phyloP scores from a whole-genome alignment of 768 basidiomycete genomes.

The Pleurotus pulmonarius region DNA sequence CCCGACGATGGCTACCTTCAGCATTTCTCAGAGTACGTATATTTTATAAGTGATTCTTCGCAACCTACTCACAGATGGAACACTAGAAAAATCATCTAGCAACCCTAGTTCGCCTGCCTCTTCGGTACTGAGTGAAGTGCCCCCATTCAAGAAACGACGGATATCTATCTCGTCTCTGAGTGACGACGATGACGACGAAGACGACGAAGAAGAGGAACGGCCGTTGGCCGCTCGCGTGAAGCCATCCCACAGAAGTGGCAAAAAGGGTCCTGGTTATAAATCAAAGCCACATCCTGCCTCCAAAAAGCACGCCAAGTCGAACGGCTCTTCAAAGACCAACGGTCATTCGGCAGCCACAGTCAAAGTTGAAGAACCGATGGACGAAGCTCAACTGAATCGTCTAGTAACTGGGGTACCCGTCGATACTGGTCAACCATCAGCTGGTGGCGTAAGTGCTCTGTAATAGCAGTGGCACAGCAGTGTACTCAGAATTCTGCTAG shows the following conservation, averaged over 20 bases:
- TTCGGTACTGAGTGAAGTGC: slow-evolving; percentile 45
- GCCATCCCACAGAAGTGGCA: slow-evolving; percentile 39
- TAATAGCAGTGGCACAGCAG: no score
- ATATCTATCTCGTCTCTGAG: slow-evolving; percentile 52
- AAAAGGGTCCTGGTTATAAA: slow-evolving; percentile 55
- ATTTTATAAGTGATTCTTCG: slow-evolving; percentile 3
- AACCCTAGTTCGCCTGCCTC: slow-evolving; percentile 40
- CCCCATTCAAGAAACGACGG: slow-evolving; percentile 49
- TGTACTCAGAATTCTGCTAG: slow-evolving; percentile 25
- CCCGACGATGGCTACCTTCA: slow-evolving; percentile 34
- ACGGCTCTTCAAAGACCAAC: slow-evolving; percentile 31
- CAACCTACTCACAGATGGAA: background rate
- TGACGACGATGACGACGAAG: slow-evolving; percentile 44
- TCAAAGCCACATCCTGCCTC: slow-evolving; percentile 58
- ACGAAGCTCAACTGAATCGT: slow-evolving; percentile 70
- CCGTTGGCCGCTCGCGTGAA: slow-evolving; percentile 50
- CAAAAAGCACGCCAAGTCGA: slow-evolving; percentile 29
- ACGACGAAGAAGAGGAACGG: slow-evolving; percentile 55
- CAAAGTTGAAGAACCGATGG: slow-evolving; percentile 78
- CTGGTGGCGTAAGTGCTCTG: slow-evolving; percentile 40
- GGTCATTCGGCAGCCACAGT: slow-evolving; percentile 43
- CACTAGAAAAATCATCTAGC: slow-evolving; percentile 7
- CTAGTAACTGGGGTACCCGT: slow-evolving; percentile 80
- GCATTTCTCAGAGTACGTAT: slow-evolving; percentile 51
- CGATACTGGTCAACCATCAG: slow-evolving; percentile 48